Evolutionary conservation across 2,329 filamentous ascomycete species (phyloP).

Genomic region (Periglandula ipomoeae): DNA sequence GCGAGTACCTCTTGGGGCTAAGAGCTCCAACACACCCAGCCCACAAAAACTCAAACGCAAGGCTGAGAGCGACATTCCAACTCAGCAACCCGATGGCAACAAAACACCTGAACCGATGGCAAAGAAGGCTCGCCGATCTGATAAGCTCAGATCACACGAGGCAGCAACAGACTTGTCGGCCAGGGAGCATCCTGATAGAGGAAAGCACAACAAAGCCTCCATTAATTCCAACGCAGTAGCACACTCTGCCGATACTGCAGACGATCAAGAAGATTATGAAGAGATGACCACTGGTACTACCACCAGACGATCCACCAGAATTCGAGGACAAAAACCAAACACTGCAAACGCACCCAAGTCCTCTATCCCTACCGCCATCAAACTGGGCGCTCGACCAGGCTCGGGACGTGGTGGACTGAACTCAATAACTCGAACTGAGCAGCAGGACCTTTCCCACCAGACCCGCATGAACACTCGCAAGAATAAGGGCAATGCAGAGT

Average conservation of each 20-base stretch:
- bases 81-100: slow-evolving; percentile 14
- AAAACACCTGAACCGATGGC: slow-evolving; percentile 13
- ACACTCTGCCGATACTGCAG: not conserved
- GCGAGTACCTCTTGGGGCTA: slow-evolving; percentile 22
- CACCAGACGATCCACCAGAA: slow-evolving; percentile 24
- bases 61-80: slow-evolving; percentile 14
- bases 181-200: not conserved
- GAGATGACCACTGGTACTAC: slow-evolving; percentile 11
- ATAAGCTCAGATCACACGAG: slow-evolving; percentile 8
- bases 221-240: not conserved
- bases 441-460: slow-evolving; percentile 23
- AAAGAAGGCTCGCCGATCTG: slow-evolving; percentile 16
- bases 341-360: slow-evolving; percentile 17
- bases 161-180: not conserved
- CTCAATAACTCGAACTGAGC: slow-evolving; percentile 16
- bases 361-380: slow-evolving; percentile 26
- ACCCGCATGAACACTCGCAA: slow-evolving; percentile 25
- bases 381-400: slow-evolving; percentile 17
- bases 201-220: not conserved
- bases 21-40: slow-evolving; percentile 27
- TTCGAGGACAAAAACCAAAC: slow-evolving; percentile 16
- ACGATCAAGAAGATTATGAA: slow-evolving; percentile 9
- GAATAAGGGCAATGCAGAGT: slow-evolving; percentile 27
- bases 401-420: slow-evolving; percentile 14
- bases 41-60: slow-evolving; percentile 25